A percentile compares a stretch with the other conserved stretches of the same genome.
Evolutionary conservation across 192 early-diverging fungal genomes (phyloP).

Genomic region (Coemansia sp.): DNA sequence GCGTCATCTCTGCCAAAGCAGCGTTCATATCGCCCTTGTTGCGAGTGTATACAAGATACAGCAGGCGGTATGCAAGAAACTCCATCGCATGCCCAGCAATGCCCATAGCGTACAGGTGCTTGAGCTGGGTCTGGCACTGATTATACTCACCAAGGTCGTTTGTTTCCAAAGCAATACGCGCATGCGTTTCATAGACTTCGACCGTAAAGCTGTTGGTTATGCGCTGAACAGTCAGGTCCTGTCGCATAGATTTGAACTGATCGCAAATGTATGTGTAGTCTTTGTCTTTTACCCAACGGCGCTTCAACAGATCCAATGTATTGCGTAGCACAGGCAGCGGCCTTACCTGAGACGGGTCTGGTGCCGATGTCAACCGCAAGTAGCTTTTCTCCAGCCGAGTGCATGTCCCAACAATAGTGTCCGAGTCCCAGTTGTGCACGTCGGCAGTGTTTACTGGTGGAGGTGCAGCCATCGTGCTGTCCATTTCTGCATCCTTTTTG

Average conservation of each 20-base stretch:
- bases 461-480: slow-evolving; percentile 16
- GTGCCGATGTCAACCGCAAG: slow-evolving; percentile 87
- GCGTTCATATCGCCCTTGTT: slow-evolving; percentile 85
- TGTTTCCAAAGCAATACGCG: slow-evolving; percentile 93
- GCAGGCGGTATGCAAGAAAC: slow-evolving; percentile 89
- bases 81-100: slow-evolving; percentile 78
- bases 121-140: slow-evolving; percentile 94
- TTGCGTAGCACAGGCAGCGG: slow-evolving; percentile 74
- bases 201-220: slow-evolving; percentile 94
- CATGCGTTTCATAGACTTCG: slow-evolving; percentile 91
- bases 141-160: slow-evolving; percentile 98
- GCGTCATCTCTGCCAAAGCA: slow-evolving; percentile 71
- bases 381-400: slow-evolving; percentile 87
- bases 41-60: slow-evolving; percentile 85
- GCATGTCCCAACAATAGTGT: slow-evolving; percentile 88
- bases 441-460: slow-evolving; percentile 49
- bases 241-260: slow-evolving; percentile 94
- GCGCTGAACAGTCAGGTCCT: slow-evolving; percentile 94
- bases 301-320: slow-evolving; percentile 73
- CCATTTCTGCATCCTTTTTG: slow-evolving; percentile 28
- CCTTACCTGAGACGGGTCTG: slow-evolving; percentile 91
- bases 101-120: slow-evolving; percentile 74
- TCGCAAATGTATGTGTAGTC: slow-evolving; percentile 97
- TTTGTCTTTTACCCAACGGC: slow-evolving; percentile 76
- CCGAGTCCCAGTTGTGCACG: slow-evolving; percentile 74